Base-by-base conservation (phyloP, 305 asterid species). In the Petunia hybrid region DNA sequence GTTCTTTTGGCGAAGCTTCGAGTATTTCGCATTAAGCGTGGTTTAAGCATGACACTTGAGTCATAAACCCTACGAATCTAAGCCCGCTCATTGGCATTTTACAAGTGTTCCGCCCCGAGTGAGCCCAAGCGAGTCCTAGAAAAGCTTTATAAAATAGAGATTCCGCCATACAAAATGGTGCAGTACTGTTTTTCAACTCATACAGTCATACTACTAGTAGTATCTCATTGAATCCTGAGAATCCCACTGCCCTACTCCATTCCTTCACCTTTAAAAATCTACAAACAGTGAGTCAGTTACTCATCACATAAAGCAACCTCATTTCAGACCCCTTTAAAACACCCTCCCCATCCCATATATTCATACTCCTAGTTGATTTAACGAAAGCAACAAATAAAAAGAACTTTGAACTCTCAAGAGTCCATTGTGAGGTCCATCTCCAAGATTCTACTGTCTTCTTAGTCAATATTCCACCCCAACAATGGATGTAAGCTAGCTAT, bases 401-500 rank as follows among this genome's bases (percentile, higher is more conserved):
- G 6, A 51, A 51, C 13, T 51, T 9, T 51, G 56, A 51, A 51
- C 14, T 51, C 13, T 51, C 22, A 13, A 16, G 4, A 51, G 60
- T 55, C 4, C n/a, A 55, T 55, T 55, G 60, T 55, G 62, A 57
- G 62, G 62, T 57, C 62, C 14, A 57, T 57, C 62, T 53, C 16
- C 59, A 53, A 53, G 31, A 22, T 22, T 22, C 31, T 51, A 51
- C 14, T 8, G 56, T 12, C 13, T 48, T 48, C 3, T 48, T 48
- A 2, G 12, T 13, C 3, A 1, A 9, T 51, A 51, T 13, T 51
- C 56, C 31, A 22, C 31, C 56, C 56, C 3, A 51, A 22, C 31
- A 57, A 57, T 57, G 62, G 62, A 57, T 57, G 64, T 59, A 59
- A 59, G 64, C 64, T 22, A 22, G n/a, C 62, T 56, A 22, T 56